Evolutionary conservation across 208 protist genomes (phyloP), one percentile per base, ranked within the genome.

Genomic region (Trypanosoma conorhini): DNA sequence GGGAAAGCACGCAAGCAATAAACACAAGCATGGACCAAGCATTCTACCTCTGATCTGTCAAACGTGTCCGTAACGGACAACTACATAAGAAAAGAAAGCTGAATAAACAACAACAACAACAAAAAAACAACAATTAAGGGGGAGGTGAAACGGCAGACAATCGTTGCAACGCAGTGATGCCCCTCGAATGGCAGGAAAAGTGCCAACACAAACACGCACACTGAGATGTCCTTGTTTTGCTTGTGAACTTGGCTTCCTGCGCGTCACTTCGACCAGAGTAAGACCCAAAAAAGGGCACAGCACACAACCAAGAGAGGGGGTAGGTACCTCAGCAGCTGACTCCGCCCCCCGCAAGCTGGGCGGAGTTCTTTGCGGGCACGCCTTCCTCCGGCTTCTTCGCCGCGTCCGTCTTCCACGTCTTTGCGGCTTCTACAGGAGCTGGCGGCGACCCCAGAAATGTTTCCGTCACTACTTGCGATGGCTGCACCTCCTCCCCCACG

Each of bases 391-490:
- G 35, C 48, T 62, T 62, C 7, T 42, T 28, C 9, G 0, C 46
- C 44, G 21, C 97, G 97, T 97, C 99, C 99, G 19, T 74, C n/a
- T 63, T 21, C 10, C 44, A 22, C 24, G 12, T 21, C 13, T 46
- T 70, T 40, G 19, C 38, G 21, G 15, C n/a, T 21, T 3, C 28
- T 24, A 44, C 19, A 52, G 57, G n/a, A 17, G 58, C 17, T 15
- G 40, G 72, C 52, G 61, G 46, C 21, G 24, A 35, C 10, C 24
- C 31, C 8, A 44, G 21, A 33, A 44, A 17, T 5, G 44, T 40
- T 26, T 60, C 52, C 24, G 48, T 48, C 4, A 71, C 8, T 24
- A 86, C 44, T 52, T 82, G 76, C 33, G 50, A 73, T 12, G 26
- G 50, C 26, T 42, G 10, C 33, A 81, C 62, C 10, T 38, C 50